phyloP scores from a whole-genome alignment of 805 yeast genomes.

The Monosporozyma servazzii region DNA sequence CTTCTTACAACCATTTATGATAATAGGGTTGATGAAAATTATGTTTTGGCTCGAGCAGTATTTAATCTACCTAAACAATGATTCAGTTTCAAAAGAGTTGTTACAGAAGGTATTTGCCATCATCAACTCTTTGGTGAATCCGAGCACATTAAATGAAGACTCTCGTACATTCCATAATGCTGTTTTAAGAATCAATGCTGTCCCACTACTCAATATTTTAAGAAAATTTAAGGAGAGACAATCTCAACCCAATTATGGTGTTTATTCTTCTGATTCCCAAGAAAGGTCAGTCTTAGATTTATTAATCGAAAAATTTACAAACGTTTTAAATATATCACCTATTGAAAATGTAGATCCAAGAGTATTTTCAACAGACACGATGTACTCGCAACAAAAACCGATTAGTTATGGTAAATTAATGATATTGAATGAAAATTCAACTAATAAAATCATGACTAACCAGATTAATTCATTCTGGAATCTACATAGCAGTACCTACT shows the following conservation, averaged over 20 bases:
- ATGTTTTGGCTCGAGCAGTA: conserved; percentile 41
- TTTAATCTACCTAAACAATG: conserved; percentile 27
- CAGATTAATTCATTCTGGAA: conserved; percentile 31
- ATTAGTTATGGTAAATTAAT: conserved; percentile 18
- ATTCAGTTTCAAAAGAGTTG: conserved; percentile 19
- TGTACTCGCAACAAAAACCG: conserved; percentile 24
- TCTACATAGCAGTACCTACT: conserved; percentile 30
- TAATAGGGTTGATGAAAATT: conserved; percentile 47
- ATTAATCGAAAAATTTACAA: conserved; percentile 17
- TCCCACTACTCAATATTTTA: conserved; percentile 17
- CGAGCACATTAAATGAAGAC: conserved; percentile 38
- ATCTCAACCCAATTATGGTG: conserved; percentile 23
- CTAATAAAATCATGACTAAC: conserved; percentile 27
- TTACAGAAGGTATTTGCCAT: conserved; percentile 31
- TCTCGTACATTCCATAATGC: conserved; percentile 37
- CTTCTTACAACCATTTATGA: conserved; percentile 69
- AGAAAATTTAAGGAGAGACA: conserved; percentile 15
- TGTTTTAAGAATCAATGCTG: conserved; percentile 29
- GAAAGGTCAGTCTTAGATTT: conserved; percentile 22
- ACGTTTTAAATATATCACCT: conserved; percentile 18
- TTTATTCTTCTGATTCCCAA: conserved; percentile 25
- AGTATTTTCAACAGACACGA: conserved; percentile 14
- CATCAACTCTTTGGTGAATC: conserved; percentile 35
- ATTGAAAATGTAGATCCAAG: conserved; percentile 25
- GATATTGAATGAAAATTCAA: conserved; percentile 24